A percentile compares a stretch with the other conserved stretches of the same genome.
Conservation (phyloP, 768 basidiomycete species). For the Pisolithus sp. region DNA sequence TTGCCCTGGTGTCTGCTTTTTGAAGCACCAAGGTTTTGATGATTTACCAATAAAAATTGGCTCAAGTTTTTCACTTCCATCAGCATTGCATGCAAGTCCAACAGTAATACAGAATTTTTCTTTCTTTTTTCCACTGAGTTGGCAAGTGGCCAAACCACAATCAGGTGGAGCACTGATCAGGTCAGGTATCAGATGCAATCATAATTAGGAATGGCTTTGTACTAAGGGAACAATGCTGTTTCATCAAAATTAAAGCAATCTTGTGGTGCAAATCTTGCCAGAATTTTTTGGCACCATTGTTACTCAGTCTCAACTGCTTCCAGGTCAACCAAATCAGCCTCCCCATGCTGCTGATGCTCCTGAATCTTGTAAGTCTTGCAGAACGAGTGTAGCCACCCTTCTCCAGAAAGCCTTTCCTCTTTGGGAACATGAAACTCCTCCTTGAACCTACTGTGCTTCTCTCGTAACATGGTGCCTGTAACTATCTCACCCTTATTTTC, state of each 20-base stretch:
- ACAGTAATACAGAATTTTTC: slow-evolving; percentile 11
- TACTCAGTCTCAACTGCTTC: not conserved
- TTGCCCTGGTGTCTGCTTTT: slow-evolving; percentile 14
- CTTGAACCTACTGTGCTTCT: not conserved
- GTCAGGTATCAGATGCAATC: not conserved
- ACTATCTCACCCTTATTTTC: not conserved
- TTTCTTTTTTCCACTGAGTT: slow-evolving; percentile 15
- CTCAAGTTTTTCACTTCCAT: slow-evolving; percentile 27
- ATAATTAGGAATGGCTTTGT: not conserved
- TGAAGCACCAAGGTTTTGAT: slow-evolving; percentile 28
- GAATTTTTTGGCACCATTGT: not conserved
- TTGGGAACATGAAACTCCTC: not conserved
- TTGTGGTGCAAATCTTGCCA: not conserved
- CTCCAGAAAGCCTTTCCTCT: not conserved
- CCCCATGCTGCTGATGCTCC: not conserved
- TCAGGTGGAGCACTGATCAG: slow-evolving; percentile 8
- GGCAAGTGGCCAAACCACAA: slow-evolving; percentile 12
- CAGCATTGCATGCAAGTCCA: slow-evolving; percentile 7
- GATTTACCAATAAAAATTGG: slow-evolving; percentile 31
- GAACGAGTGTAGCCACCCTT: not conserved
- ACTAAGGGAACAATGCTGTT: not conserved
- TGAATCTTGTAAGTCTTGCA: not conserved
- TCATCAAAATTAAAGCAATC: not conserved
- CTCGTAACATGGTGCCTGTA: not conserved
- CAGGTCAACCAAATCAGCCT: not conserved